Evolutionary conservation across 176 grass and related monocot genomes (phyloP).

Genomic region (Leersia perrieri): DNA sequence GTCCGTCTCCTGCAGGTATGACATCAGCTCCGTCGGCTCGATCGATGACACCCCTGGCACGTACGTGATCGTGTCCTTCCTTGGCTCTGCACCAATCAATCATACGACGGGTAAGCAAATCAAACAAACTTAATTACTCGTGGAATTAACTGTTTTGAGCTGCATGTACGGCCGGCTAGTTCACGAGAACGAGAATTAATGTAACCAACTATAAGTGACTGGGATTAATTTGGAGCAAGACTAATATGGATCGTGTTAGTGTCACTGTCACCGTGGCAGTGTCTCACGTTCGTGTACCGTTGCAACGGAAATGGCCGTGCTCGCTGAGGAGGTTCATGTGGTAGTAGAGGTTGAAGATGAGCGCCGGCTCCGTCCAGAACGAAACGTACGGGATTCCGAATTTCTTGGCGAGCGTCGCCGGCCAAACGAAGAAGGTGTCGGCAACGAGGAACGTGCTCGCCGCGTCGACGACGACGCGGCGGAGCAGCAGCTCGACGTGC

Average conservation of each 20-base stretch:
- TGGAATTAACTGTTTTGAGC: too few relatives aligned
- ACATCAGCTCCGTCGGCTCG: slow-evolving; percentile 61
- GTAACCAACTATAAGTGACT: background rate
- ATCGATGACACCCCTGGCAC: slow-evolving; percentile 59
- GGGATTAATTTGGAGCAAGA: too few relatives aligned
- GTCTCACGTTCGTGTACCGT: slow-evolving; percentile 22
- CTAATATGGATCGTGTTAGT: background rate
- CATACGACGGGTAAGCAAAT: too few relatives aligned
- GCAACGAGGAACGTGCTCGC: slow-evolving; percentile 48
- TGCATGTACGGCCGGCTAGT: background rate
- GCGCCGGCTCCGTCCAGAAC: slow-evolving; percentile 71
- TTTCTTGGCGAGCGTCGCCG: slow-evolving; percentile 47
- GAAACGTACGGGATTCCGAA: slow-evolving; percentile 54
- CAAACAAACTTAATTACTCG: too few relatives aligned
- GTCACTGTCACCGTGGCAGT: too few relatives aligned
- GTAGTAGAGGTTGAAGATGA: slow-evolving; percentile 63
- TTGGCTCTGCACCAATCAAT: slow-evolving; percentile 55
- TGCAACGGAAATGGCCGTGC: slow-evolving; percentile 54
- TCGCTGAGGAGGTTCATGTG: slow-evolving; percentile 53
- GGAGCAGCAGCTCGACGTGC: slow-evolving; percentile 69
- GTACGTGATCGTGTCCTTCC: slow-evolving; percentile 73
- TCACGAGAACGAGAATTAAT: background rate
- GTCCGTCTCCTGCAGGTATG: slow-evolving; percentile 57
- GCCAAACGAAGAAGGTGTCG: slow-evolving; percentile 76
- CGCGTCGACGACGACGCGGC: slow-evolving; percentile 40